Percentiles rank a stretch among this genome's conserved stretches.
phyloP scores from a whole-genome alignment of 495 filamentous ascomycete species.

The Xylaria telfairii region DNA sequence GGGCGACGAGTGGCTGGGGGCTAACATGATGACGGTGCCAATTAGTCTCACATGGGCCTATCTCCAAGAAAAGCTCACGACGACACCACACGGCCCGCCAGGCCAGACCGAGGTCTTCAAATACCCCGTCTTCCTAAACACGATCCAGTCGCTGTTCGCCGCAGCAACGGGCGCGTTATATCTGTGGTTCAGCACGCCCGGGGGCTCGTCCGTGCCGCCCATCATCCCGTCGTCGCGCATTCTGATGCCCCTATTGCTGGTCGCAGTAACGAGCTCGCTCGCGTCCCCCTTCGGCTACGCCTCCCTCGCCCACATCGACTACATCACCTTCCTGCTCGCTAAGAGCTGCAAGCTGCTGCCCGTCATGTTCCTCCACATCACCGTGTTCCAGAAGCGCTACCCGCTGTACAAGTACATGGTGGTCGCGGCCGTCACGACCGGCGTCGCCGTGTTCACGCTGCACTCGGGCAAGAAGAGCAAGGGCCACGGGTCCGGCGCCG shows the following conservation, averaged over 20 bases:
- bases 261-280: constrained; percentile 85
- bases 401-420: constrained; percentile 97
- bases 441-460: constrained; percentile 94
- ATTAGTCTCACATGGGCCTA: constrained; percentile 92
- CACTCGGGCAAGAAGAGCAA: constrained; percentile 69
- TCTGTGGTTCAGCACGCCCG: constrained; percentile 70
- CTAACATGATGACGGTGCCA: constrained; percentile 22
- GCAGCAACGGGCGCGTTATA: constrained; percentile 81
- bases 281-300: constrained; percentile 96
- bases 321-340: constrained; percentile 97
- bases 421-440: constrained; percentile 84
- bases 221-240: constrained; percentile 80
- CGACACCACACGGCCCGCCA: constrained; percentile 78
- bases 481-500: constrained; percentile 50
- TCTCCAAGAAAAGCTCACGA: constrained; percentile 96
- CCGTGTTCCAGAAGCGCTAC: constrained; percentile 87
- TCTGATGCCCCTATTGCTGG: constrained; percentile 78
- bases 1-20: background rate
- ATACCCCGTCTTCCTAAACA: constrained; percentile 93
- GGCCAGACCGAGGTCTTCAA: constrained; percentile 75
- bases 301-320: constrained; percentile 91
- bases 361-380: constrained; percentile 95
- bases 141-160: constrained; percentile 92
- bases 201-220: constrained; percentile 54
- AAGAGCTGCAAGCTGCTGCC: constrained; percentile 98